phyloP scores from a whole-genome alignment of 2,329 filamentous ascomycete species.

The Fusarium cyanostomum region DNA sequence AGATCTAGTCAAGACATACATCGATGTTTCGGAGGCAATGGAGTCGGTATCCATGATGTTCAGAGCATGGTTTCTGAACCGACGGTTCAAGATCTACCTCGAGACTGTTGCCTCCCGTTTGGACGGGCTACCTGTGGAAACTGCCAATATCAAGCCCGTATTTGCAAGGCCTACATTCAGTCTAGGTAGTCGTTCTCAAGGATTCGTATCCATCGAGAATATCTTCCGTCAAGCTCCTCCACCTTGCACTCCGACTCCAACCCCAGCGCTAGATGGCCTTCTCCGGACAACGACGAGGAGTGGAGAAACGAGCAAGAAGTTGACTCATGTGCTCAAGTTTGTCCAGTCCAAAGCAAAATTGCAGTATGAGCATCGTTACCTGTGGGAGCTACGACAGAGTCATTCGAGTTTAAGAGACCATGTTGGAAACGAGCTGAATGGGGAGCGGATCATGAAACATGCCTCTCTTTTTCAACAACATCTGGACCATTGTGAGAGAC shows the following conservation, averaged over 20 bases:
- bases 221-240: neutral
- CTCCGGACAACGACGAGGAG: neutral
- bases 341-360: conserved; percentile 14
- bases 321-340: conserved; percentile 11
- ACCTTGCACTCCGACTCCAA: fast-evolving
- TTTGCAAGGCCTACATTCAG: neutral
- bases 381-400: conserved; percentile 20
- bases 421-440: neutral
- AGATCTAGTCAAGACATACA: neutral
- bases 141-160: fast-evolving
- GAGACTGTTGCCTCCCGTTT: neutral
- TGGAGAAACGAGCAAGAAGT: neutral
- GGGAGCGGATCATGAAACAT: neutral
- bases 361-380: conserved; percentile 18
- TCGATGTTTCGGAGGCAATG: conserved; percentile 10
- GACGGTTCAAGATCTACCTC: conserved; percentile 15
- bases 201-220: conserved; percentile 18
- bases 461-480: neutral
- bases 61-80: conserved; percentile 26
- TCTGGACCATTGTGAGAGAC: neutral
- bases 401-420: conserved; percentile 5
- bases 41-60: neutral
- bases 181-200: neutral
- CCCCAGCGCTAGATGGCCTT: neutral
- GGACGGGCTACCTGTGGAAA: neutral